Percentiles rank a stretch among this genome's conserved stretches.
Conservation (phyloP, 2,329 filamentous ascomycete genomes). For the Juglanconis sp. region DNA sequence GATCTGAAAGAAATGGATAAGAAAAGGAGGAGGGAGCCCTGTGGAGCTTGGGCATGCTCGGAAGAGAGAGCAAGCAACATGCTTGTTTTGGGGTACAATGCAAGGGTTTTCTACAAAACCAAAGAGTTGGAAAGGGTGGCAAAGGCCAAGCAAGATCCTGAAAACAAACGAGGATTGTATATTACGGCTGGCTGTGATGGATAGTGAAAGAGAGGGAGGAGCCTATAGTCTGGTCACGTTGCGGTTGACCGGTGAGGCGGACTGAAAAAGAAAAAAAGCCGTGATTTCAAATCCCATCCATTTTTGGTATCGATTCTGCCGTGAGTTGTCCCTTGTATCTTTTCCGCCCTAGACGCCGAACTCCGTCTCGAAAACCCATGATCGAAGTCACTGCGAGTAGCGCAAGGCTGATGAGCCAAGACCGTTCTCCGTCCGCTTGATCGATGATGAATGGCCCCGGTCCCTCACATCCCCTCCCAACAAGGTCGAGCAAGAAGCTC, state of each 20-base stretch:
- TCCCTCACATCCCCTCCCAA: too few relatives aligned
- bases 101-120: background rate
- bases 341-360: constrained; percentile 10
- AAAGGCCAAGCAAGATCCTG: background rate
- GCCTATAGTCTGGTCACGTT: background rate
- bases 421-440: background rate
- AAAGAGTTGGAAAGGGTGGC: constrained; percentile 11
- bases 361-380: background rate
- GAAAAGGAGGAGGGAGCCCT: background rate
- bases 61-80: background rate
- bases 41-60: background rate
- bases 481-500: too few relatives aligned
- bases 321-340: background rate
- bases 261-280: constrained; percentile 8
- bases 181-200: constrained; percentile 10
- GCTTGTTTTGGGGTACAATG: constrained; percentile 10
- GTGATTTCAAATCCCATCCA: background rate
- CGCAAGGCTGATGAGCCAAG: background rate
- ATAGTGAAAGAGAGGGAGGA: background rate
- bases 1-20: background rate
- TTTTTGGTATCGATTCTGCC: background rate
- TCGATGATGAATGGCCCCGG: too few relatives aligned
- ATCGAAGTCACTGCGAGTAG: background rate
- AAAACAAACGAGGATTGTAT: background rate
- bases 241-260: background rate